Base-by-base conservation (phyloP, 2,329 filamentous ascomycete species). In the Eutypella sp. region DNA sequence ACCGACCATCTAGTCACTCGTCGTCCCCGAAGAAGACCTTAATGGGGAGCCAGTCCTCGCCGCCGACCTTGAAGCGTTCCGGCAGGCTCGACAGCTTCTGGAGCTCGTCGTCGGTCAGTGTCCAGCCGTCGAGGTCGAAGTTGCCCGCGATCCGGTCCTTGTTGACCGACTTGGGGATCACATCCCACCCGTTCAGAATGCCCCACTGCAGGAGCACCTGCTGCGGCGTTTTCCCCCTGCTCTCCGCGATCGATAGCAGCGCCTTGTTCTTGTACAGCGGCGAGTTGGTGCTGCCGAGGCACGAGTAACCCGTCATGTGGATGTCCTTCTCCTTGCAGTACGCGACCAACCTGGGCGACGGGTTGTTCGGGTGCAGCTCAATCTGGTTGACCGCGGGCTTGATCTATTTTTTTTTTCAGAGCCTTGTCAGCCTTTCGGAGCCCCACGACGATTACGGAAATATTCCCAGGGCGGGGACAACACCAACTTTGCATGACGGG, bases 11-110 rank as follows among this genome's bases (percentile, higher is more conserved):
- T n/a, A 37, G 41, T 44, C 81, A 90, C 72, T 91, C 86, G 59
- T 90, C 85, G 58, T 91, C 86, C 7, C 85, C 86, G 62, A 89
- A 89, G 75, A 93, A 93, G 29, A 92, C 86, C 75, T 83, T 85
- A 49, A 87, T 67, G 0, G 87, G 87, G 59, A 89, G 62, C 83
- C 85, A 92, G 23, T 62, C 68, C 62, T 92, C 89, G 29, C 76
- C 78, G 61, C 87, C 93, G 51, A 89, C 84, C 79, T 90, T 95
- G 76, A 91, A 92, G 42, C 89, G 80, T 50, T 87, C 85, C 59
- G 78, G 74, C 45, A 92, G 75, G 58, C 69, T 76, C 59, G 81
- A 81, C 41, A 95, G 73, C 66, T 78, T 72, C 57, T 77, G 74
- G 42, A 92, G 66, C 71, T 95, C 89, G 40, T 88, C 87, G 3